Evolutionary conservation across 2,329 filamentous ascomycete genomes (phyloP).

Genomic region (Corynespora cassiicola): DNA sequence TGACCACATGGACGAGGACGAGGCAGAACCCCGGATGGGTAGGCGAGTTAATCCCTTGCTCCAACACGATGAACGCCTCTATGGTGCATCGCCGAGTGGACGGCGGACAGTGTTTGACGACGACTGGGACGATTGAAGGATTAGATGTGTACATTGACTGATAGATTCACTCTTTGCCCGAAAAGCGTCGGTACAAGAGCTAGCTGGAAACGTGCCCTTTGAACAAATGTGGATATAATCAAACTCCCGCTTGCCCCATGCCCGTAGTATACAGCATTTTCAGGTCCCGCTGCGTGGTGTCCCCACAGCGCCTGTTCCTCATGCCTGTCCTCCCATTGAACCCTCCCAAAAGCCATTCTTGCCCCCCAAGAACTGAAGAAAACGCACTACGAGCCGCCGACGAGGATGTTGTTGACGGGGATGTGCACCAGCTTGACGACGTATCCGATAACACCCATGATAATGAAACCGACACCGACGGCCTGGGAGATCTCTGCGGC

Average conservation of each 20-base stretch:
- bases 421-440: conserved; percentile 61
- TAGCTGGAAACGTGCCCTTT: too few relatives aligned
- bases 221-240: conserved; percentile 37
- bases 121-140: conserved; percentile 36
- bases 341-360: too few relatives aligned
- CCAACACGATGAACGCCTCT: conserved; percentile 44
- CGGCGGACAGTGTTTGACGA: conserved; percentile 33
- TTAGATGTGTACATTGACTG: not conserved
- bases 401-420: conserved; percentile 61
- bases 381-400: conserved; percentile 46
- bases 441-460: conserved; percentile 61
- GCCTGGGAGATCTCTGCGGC: conserved; percentile 56
- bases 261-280: conserved; percentile 40
- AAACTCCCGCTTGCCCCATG: conserved; percentile 44
- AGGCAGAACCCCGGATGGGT: conserved; percentile 43
- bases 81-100: conserved; percentile 27
- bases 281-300: conserved; percentile 8
- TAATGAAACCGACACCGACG: conserved; percentile 59
- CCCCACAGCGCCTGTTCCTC: conserved; percentile 2
- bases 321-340: too few relatives aligned
- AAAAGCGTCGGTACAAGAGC: too few relatives aligned
- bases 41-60: conserved; percentile 44
- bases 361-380: too few relatives aligned
- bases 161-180: too few relatives aligned
- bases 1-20: conserved; percentile 70